A percentile compares a stretch with the other conserved stretches of the same genome.
phyloP scores from a whole-genome alignment of 805 yeast genomes.

The Torulaspora franciscae region DNA sequence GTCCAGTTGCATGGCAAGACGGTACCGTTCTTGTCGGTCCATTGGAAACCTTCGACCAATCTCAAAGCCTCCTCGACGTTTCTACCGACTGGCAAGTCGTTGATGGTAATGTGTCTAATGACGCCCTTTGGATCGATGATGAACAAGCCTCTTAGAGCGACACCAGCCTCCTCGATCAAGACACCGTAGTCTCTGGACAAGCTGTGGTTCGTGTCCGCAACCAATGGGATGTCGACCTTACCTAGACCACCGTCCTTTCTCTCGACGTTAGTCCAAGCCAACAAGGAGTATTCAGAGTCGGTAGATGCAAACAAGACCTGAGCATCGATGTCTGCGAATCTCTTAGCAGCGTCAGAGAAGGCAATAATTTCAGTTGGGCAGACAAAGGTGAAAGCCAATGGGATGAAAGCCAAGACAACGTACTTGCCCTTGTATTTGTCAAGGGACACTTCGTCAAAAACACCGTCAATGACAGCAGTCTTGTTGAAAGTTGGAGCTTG shows the following conservation, averaged over 20 bases:
- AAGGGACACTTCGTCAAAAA: conserved; percentile 88
- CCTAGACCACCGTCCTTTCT: conserved; percentile 99
- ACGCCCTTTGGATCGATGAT: conserved; percentile 93
- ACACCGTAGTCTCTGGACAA: conserved; percentile 97
- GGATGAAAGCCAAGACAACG: conserved; percentile 95
- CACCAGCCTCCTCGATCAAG: conserved; percentile 90
- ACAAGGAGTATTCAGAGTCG: conserved; percentile 94
- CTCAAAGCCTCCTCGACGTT: conserved; percentile 96
- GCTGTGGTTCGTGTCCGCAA: conserved; percentile 96
- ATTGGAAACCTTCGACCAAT: conserved; percentile 98
- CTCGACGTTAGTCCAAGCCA: conserved; percentile 97
- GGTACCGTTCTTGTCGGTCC: conserved; percentile 98
- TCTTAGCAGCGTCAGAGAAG: conserved; percentile 90
- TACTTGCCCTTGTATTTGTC: conserved; percentile 97
- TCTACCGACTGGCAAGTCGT: conserved; percentile 99
- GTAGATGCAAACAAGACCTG: conserved; percentile 95
- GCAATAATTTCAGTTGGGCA: conserved; percentile 99
- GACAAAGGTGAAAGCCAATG: conserved; percentile 98
- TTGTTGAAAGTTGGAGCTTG: conserved; percentile 96
- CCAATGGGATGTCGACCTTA: conserved; percentile 85
- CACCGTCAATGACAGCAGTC: conserved; percentile 96
- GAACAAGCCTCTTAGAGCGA: conserved; percentile 97
- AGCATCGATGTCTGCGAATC: conserved; percentile 80
- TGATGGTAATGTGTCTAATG: conserved; percentile 95
- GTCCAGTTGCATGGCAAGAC: conserved; percentile 99